A percentile compares a stretch with the other conserved stretches of the same genome.
Evolutionary conservation across 305 asterid genomes (phyloP).

Genomic region (Withania somnifera): DNA sequence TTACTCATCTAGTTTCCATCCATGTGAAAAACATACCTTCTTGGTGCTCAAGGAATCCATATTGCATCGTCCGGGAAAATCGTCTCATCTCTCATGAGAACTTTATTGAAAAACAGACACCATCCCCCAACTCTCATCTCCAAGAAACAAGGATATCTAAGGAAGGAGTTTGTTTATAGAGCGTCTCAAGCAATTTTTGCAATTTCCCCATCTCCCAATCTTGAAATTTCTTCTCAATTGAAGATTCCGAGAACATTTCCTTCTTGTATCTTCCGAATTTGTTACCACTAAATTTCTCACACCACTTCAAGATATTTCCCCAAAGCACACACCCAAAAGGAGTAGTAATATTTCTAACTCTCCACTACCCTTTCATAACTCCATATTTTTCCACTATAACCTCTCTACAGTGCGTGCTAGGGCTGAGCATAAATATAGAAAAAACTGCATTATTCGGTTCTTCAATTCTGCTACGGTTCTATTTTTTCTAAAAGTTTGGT

Average conservation of each 20-base stretch:
- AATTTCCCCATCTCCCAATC: neutral
- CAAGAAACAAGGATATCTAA: too few relatives aligned
- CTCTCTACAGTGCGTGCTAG: neutral
- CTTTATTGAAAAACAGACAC: too few relatives aligned
- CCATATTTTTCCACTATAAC: neutral
- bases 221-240: neutral
- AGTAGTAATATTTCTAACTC: neutral
- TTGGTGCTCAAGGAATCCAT: neutral
- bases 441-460: neutral
- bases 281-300: neutral
- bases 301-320: neutral
- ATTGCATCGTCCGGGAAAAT: too few relatives aligned
- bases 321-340: neutral
- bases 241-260: neutral
- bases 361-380: neutral
- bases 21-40: neutral
- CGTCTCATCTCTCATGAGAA: too few relatives aligned
- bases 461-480: neutral
- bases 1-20: neutral
- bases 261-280: neutral
- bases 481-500: neutral
- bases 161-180: neutral
- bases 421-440: neutral
- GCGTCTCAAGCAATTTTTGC: neutral
- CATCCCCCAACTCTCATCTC: too few relatives aligned